These are phyloP conservation scores for Mucuna pruriens DNA, from an alignment of 306 rosid species.

Conservation along the genomic window DNA sequence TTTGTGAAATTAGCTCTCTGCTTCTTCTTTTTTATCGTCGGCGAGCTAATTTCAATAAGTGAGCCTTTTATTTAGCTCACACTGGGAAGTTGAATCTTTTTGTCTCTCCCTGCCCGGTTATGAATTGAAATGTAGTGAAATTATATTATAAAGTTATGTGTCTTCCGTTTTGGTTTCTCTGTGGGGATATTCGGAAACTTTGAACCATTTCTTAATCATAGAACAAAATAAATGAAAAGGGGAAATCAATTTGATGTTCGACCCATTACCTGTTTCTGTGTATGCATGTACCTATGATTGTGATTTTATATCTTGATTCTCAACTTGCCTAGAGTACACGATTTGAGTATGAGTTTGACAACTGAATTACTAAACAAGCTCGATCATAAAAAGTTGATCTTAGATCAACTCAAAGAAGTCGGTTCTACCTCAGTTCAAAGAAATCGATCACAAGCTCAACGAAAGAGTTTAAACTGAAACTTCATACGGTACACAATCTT, in stretches of 20 bases:
- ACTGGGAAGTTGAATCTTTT: neutral
- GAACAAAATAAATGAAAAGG: neutral
- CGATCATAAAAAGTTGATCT: too few species aligned
- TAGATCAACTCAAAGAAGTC: too few species aligned
- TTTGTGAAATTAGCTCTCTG: conserved; percentile 50
- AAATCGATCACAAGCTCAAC: too few species aligned
- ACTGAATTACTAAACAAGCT: too few species aligned
- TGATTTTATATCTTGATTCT: too few species aligned
- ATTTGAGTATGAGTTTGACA: too few species aligned
- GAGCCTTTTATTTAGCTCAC: conserved; percentile 6
- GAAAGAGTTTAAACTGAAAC: too few species aligned
- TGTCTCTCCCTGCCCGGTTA: neutral
- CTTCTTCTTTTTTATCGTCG: neutral
- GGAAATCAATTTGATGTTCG: neutral
- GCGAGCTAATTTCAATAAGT: conserved; percentile 42
- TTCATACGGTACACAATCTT: too few species aligned
- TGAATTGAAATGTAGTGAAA: conserved; percentile 28
- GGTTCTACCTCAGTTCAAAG: too few species aligned
- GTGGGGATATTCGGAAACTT: neutral
- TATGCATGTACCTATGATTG: too few species aligned
- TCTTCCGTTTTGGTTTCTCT: neutral
- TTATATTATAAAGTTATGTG: neutral
- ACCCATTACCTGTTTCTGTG: too few species aligned
- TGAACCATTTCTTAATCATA: neutral
- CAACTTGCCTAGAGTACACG: too few species aligned